Evolutionary conservation across 2,329 filamentous ascomycete genomes (phyloP).

Genomic region (Cercospora beticola): DNA sequence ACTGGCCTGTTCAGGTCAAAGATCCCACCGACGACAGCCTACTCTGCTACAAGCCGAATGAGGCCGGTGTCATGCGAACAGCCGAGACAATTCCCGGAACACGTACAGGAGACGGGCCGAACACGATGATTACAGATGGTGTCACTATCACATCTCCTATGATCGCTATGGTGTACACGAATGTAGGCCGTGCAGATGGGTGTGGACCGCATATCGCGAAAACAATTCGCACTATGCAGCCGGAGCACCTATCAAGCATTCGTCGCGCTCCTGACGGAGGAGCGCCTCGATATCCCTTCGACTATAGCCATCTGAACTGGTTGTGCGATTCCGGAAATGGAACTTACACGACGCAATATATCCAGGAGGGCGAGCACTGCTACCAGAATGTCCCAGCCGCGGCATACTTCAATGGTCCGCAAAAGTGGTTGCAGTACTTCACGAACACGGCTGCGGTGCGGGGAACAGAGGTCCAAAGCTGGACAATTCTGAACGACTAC

Average conservation of each 20-base stretch:
- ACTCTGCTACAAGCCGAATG: background rate
- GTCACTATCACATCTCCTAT: constrained; percentile 30
- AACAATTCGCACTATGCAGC: constrained; percentile 26
- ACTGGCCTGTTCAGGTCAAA: constrained; percentile 26
- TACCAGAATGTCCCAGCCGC: constrained; percentile 30
- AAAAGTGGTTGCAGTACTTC: constrained; percentile 9
- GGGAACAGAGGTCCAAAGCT: background rate
- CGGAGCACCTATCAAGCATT: constrained; percentile 25
- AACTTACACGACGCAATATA: constrained; percentile 18
- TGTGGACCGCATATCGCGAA: constrained; percentile 27
- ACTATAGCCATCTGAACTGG: constrained; percentile 31
- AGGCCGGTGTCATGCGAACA: background rate
- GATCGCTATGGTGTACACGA: constrained; percentile 23
- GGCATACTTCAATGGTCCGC: constrained; percentile 25
- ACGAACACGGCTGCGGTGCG: background rate
- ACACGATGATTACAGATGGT: constrained; percentile 29
- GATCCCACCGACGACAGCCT: background rate
- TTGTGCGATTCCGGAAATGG: constrained; percentile 23
- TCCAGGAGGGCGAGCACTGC: constrained; percentile 21
- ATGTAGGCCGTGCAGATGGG: constrained; percentile 23
- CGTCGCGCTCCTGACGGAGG: constrained; percentile 21
- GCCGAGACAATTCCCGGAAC: background rate
- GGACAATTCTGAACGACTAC: constrained; percentile 28
- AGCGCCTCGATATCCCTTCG: constrained; percentile 22
- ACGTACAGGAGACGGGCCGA: constrained; percentile 15